A percentile compares a stretch with the other conserved stretches of the same genome.
Evolutionary conservation across 1,284 basidiomycete genomes (phyloP).

Genomic region (Trametes versicolor): DNA sequence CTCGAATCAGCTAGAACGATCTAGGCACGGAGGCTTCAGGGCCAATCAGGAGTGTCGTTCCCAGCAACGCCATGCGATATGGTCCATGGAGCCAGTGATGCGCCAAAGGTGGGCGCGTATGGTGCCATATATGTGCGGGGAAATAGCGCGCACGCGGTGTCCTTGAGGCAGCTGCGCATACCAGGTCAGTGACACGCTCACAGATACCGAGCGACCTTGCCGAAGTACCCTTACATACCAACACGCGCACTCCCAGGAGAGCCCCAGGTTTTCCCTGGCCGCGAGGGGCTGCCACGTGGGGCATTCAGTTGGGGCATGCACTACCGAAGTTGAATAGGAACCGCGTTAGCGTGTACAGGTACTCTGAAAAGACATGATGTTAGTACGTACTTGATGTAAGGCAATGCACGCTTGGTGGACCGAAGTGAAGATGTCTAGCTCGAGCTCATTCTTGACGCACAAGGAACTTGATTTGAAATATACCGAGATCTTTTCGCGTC

Average conservation of each 20-base stretch:
- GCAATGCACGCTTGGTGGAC: too few relatives aligned
- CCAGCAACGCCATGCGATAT: conserved; percentile 21
- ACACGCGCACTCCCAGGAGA: background rate
- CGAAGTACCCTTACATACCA: background rate
- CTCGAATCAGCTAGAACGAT: conserved; percentile 24
- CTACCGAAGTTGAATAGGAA: background rate
- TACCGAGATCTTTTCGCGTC: too few relatives aligned
- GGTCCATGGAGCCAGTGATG: conserved; percentile 13
- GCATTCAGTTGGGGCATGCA: background rate
- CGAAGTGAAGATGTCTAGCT: too few relatives aligned
- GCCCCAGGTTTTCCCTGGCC: background rate
- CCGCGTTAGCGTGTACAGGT: background rate
- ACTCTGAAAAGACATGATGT: background rate
- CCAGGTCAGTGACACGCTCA: conserved; percentile 7
- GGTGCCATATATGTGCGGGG: conserved; percentile 20
- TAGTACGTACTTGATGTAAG: background rate
- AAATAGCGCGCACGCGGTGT: conserved; percentile 9
- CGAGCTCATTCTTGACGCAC: too few relatives aligned
- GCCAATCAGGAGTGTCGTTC: conserved; percentile 18
- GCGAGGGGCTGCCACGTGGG: background rate
- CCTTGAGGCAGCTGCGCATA: background rate
- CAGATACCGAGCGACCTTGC: conserved; percentile 3
- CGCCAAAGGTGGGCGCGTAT: conserved; percentile 29
- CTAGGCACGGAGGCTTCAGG: conserved; percentile 17
- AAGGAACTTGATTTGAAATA: too few relatives aligned